These are phyloP conservation scores for Taphrina communis DNA, from an alignment of 1,139 yeast species.

Conservation along the genomic window DNA sequence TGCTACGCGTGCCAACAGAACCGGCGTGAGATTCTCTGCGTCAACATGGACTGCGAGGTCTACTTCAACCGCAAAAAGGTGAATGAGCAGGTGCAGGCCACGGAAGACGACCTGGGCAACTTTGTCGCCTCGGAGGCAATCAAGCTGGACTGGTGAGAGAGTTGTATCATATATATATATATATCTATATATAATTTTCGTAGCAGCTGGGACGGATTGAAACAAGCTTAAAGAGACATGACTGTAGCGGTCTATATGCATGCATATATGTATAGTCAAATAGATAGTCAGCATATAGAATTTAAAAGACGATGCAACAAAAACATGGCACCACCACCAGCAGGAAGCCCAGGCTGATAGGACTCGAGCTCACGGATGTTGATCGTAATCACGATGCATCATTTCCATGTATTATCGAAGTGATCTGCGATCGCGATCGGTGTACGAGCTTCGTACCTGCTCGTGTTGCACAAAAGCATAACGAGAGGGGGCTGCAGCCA, in stretches of 20 bases:
- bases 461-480: too few relatives aligned
- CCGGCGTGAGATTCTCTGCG: slow-evolving; percentile 21
- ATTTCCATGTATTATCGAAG: too few relatives aligned
- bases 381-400: too few relatives aligned
- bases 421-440: too few relatives aligned
- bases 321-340: too few relatives aligned
- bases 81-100: slow-evolving; percentile 16
- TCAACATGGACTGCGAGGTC: slow-evolving; percentile 33
- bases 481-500: too few relatives aligned
- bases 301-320: too few relatives aligned
- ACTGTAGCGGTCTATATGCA: neutral
- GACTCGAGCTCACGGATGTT: too few relatives aligned
- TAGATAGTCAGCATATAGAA: too few relatives aligned
- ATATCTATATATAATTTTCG: neutral
- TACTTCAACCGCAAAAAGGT: slow-evolving; percentile 30
- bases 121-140: slow-evolving; percentile 25
- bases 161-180: neutral
- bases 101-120: slow-evolving; percentile 8
- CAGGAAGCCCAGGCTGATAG: too few relatives aligned
- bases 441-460: too few relatives aligned
- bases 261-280: neutral
- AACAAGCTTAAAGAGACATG: neutral
- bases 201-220: neutral
- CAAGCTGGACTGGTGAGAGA: slow-evolving; percentile 32
- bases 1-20: slow-evolving; percentile 35